A percentile compares a stretch with the other conserved stretches of the same genome.
phyloP scores from a whole-genome alignment of 2,329 filamentous ascomycete species.

The Capronia coronata region DNA sequence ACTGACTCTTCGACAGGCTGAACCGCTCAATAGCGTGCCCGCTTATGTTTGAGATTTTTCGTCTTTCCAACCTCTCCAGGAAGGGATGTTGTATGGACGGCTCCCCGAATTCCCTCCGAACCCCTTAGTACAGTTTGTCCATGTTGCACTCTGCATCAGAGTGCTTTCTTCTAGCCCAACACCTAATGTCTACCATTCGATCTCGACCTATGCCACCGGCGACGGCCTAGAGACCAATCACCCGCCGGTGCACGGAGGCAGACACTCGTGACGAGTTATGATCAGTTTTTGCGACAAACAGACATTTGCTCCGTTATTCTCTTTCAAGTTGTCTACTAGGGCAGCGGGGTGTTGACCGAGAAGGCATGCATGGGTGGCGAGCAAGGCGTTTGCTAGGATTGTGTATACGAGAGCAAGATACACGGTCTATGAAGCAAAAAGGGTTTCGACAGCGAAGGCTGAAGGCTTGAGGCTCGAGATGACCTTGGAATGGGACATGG shows the following conservation, averaged over 20 bases:
- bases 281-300: conserved; percentile 12
- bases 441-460: no score
- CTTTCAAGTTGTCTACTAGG: conserved; percentile 15
- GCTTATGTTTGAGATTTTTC: not conserved
- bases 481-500: not conserved
- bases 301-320: conserved; percentile 10
- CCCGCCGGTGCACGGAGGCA: conserved; percentile 1
- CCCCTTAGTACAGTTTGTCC: not conserved
- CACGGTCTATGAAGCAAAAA: not conserved
- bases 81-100: not conserved
- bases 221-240: not conserved
- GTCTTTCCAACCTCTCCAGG: not conserved
- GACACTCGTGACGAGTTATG: conserved; percentile 19
- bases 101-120: not conserved
- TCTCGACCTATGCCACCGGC: not conserved
- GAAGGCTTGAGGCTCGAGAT: not conserved
- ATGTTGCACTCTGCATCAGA: not conserved
- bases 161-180: not conserved
- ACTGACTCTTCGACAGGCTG: conserved; percentile 10
- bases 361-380: conserved; percentile 15
- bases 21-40: not conserved
- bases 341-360: conserved; percentile 20
- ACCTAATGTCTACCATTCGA: not conserved
- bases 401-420: conserved; percentile 2
- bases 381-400: conserved; percentile 14